A percentile compares a stretch with the other conserved stretches of the same genome.
Conservation (phyloP, 192 early-diverging fungal species). For the Spizellomyces punctatus region DNA sequence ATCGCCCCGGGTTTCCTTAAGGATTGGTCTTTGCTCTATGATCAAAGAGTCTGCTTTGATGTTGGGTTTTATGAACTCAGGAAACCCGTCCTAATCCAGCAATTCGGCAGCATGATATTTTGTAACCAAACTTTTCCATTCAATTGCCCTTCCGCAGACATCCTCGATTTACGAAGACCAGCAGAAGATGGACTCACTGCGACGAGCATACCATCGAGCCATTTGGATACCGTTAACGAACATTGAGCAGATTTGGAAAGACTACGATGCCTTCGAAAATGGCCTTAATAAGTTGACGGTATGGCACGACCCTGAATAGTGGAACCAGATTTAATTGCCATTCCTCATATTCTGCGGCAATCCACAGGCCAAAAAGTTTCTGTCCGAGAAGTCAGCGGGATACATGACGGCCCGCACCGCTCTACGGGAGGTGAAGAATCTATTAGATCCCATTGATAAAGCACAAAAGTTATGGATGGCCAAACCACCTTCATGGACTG, state of each 20-base stretch:
- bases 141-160: conserved; percentile 43
- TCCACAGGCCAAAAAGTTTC: conserved; percentile 82
- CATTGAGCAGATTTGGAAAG: conserved; percentile 93
- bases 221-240: conserved; percentile 85
- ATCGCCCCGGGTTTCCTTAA: no score
- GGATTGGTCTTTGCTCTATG: no score
- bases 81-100: no score
- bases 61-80: no score
- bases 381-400: conserved; percentile 79
- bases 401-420: conserved; percentile 96
- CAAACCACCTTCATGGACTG: conserved; percentile 77
- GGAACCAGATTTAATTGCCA: background rate
- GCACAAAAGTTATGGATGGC: conserved; percentile 64
- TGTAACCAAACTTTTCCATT: background rate
- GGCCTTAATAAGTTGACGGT: conserved; percentile 79
- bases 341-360: background rate
- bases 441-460: conserved; percentile 76
- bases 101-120: no score
- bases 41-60: no score
- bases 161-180: conserved; percentile 84
- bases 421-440: conserved; percentile 74
- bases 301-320: conserved; percentile 12
- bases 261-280: conserved; percentile 93
- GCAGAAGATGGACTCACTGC: conserved; percentile 82
- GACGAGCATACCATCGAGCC: conserved; percentile 82